A percentile compares a stretch with the other conserved stretches of the same genome.
Evolutionary conservation across 2,329 filamentous ascomycete genomes (phyloP).

Genomic region (Sclerotinia minor): DNA sequence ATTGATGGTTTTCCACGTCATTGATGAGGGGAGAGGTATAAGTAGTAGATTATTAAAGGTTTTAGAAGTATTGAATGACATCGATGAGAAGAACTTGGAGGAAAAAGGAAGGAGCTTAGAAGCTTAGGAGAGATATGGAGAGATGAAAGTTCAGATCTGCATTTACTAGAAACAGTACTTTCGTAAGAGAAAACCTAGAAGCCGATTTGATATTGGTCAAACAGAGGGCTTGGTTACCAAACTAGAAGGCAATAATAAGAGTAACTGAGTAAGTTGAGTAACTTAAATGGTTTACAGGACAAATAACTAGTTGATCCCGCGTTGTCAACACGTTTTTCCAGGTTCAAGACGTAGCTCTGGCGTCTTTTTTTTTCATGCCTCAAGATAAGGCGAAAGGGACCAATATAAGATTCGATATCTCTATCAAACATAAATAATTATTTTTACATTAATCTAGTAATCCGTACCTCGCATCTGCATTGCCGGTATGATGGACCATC

Average conservation of each 20-base stretch:
- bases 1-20: conserved; percentile 37
- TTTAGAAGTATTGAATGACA: neutral
- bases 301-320: conserved; percentile 12
- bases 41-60: neutral
- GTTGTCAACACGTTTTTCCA: conserved; percentile 12
- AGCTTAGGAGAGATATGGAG: conserved; percentile 9
- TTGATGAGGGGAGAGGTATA: conserved; percentile 34
- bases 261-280: neutral
- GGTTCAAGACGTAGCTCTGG: no score
- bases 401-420: conserved; percentile 19
- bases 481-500: conserved; percentile 23
- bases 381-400: conserved; percentile 21
- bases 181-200: neutral
- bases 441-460: conserved; percentile 29
- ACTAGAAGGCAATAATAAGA: conserved; percentile 9
- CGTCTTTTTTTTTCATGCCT: no score
- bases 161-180: conserved; percentile 20
- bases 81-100: conserved; percentile 7
- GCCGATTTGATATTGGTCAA: conserved; percentile 6
- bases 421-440: conserved; percentile 20
- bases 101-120: conserved; percentile 9
- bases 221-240: neutral
- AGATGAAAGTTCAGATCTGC: conserved; percentile 29
- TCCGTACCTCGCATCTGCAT: conserved; percentile 33
- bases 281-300: conserved; percentile 8